These are phyloP conservation scores for Actinidia polygama DNA, from an alignment of 179 eudicot species.

Conservation along the genomic window DNA sequence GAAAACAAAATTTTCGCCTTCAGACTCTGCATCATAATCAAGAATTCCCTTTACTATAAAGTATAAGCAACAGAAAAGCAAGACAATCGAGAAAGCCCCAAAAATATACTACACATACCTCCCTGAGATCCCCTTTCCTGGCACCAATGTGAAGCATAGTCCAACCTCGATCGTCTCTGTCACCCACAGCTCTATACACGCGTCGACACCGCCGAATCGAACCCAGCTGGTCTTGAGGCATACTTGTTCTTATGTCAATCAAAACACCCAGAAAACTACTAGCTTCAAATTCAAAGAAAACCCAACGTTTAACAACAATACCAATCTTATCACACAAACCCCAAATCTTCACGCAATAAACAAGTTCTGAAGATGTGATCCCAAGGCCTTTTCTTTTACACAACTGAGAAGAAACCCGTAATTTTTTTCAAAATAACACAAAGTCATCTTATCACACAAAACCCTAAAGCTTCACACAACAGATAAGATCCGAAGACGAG, in stretches of 20 bases:
- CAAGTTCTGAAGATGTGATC: background rate
- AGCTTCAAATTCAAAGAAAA: conserved; percentile 9
- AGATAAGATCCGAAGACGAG: conserved; percentile 6
- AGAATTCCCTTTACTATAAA: background rate
- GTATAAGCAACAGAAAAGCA: background rate
- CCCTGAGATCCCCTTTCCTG: conserved; percentile 72
- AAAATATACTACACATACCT: conserved; percentile 39
- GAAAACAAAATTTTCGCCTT: background rate
- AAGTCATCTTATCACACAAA: conserved; percentile 8
- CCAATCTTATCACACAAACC: conserved; percentile 6
- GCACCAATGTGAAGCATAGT: conserved; percentile 83
- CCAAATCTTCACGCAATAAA: conserved; percentile 20
- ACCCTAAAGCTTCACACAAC: conserved; percentile 21
- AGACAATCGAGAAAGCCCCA: background rate
- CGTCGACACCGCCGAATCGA: conserved; percentile 49
- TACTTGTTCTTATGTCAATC: conserved; percentile 22
- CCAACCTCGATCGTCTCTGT: conserved; percentile 97
- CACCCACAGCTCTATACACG: conserved; percentile 31
- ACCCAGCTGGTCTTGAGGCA: conserved; percentile 44
- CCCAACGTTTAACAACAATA: background rate
- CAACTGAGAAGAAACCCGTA: too few relatives aligned
- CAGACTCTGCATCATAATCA: background rate
- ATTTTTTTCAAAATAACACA: background rate
- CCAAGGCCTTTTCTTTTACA: too few relatives aligned
- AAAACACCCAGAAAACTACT: conserved; percentile 4